Percentiles rank a stretch among this genome's conserved stretches.
Conservation (phyloP, 805 yeast genomes). For the Yarrowia deformans region DNA sequence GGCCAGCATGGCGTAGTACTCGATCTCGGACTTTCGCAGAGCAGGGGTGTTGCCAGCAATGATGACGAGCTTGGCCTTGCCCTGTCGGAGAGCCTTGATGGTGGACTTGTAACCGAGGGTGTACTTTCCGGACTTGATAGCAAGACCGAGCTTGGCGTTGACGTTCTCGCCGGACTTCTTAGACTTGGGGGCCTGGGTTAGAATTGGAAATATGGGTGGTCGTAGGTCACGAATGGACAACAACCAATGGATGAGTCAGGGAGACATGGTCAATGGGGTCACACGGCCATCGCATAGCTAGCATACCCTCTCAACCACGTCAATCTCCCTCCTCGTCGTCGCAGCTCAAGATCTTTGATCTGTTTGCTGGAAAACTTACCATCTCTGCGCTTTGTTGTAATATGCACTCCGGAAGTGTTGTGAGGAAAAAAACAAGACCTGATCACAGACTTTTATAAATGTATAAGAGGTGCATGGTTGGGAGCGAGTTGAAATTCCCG, state of each 20-base stretch:
- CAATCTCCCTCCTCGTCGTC: neutral
- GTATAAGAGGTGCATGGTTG: neutral
- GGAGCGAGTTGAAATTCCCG: slow-evolving; percentile 13
- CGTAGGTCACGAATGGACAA: no score
- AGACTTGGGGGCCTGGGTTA: slow-evolving; percentile 86
- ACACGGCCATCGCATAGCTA: no score
- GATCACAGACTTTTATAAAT: neutral
- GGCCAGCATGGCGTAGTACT: slow-evolving; percentile 99
- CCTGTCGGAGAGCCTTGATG: slow-evolving; percentile 97
- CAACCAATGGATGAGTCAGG: neutral
- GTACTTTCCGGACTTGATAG: slow-evolving; percentile 99
- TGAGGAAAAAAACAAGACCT: slow-evolving; percentile 28
- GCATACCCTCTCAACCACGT: no score
- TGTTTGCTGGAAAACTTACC: slow-evolving; percentile 71
- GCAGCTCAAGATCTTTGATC: slow-evolving; percentile 16
- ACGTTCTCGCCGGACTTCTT: slow-evolving; percentile 90
- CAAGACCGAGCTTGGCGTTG: slow-evolving; percentile 97
- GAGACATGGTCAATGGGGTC: neutral
- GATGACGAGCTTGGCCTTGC: slow-evolving; percentile 97
- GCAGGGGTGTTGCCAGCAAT: slow-evolving; percentile 99
- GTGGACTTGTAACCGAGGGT: slow-evolving; percentile 99
- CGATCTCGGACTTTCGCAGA: slow-evolving; percentile 99
- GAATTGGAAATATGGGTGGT: neutral
- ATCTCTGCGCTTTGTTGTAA: slow-evolving; percentile 83
- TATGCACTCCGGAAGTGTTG: slow-evolving; percentile 83